Evolutionary conservation across 2,329 filamentous ascomycete species (phyloP).

Genomic region (Pseudogymnoascus sp.): DNA sequence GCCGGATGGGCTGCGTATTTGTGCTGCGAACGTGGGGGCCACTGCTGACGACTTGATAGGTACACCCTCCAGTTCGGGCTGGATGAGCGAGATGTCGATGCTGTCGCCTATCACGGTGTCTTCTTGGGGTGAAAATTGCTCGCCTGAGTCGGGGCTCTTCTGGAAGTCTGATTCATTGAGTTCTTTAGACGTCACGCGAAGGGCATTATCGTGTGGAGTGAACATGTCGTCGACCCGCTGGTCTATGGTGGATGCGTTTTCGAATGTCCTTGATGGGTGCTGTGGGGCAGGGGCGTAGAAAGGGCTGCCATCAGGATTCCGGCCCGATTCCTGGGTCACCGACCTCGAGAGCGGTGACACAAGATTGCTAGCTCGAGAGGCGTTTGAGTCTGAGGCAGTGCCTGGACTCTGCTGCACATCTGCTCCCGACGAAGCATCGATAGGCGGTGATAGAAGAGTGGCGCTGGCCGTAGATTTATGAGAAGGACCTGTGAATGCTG

Average conservation of each 20-base stretch:
- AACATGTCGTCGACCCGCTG: slow-evolving; percentile 26
- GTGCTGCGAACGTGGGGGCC: slow-evolving; percentile 27
- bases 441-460: not conserved
- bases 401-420: not conserved
- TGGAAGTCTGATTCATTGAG: slow-evolving; percentile 27
- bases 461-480: not conserved
- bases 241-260: slow-evolving; percentile 15
- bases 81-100: slow-evolving; percentile 51
- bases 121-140: slow-evolving; percentile 16
- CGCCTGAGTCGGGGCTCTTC: slow-evolving; percentile 6
- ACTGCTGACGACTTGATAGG: slow-evolving; percentile 47
- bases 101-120: slow-evolving; percentile 27
- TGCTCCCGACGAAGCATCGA: not conserved
- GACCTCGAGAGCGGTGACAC: not conserved
- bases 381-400: not conserved
- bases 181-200: slow-evolving; percentile 26
- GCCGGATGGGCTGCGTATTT: slow-evolving; percentile 23
- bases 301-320: slow-evolving; percentile 27
- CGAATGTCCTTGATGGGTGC: slow-evolving; percentile 27
- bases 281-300: slow-evolving; percentile 29
- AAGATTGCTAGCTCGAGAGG: not conserved
- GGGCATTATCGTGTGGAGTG: slow-evolving; percentile 21
- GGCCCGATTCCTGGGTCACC: slow-evolving; percentile 29
- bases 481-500: slow-evolving; percentile 8
- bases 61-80: slow-evolving; percentile 53